A percentile compares a stretch with the other conserved stretches of the same genome.
Evolutionary conservation across 1,284 basidiomycete genomes (phyloP).

Genomic region (Tilletia walkeri): DNA sequence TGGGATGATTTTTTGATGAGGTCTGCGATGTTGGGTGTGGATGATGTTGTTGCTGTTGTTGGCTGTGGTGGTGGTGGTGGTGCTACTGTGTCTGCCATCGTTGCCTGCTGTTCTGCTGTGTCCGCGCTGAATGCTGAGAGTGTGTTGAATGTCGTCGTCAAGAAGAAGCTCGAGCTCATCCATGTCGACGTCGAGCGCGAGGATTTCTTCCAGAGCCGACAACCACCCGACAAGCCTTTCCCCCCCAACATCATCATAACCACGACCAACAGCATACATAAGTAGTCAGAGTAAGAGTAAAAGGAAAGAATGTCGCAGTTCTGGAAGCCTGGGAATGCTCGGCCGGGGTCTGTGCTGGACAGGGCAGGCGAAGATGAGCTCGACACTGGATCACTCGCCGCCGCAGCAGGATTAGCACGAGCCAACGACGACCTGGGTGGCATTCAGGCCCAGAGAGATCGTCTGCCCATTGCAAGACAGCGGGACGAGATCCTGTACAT

Average conservation of each 20-base stretch:
- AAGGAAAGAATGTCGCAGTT: constrained; percentile 25
- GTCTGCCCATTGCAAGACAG: constrained; percentile 84
- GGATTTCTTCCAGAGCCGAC: too few species aligned
- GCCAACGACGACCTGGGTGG: constrained; percentile 52
- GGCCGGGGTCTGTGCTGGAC: constrained; percentile 70
- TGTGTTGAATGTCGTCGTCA: neutral
- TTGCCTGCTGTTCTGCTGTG: neutral
- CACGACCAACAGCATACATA: too few species aligned
- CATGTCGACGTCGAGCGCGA: too few species aligned
- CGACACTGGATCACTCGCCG: constrained; percentile 40
- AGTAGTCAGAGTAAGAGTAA: too few species aligned
- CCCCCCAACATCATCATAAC: too few species aligned
- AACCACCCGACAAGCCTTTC: too few species aligned
- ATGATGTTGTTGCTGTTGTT: neutral
- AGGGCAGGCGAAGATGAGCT: constrained; percentile 71
- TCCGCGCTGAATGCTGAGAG: too few species aligned
- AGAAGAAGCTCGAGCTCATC: neutral
- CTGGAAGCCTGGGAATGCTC: constrained; percentile 51
- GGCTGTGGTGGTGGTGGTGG: neutral
- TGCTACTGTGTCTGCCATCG: constrained; percentile 2
- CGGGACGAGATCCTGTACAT: constrained; percentile 76
- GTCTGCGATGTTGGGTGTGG: neutral
- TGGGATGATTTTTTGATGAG: constrained; percentile 52
- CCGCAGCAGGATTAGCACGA: constrained; percentile 16
- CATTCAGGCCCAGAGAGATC: constrained; percentile 72